Evolutionary conservation across 108 stramenopile genomes (phyloP), one percentile per base, ranked within the genome.

Genomic region (Nannochloropsis oceanica): DNA sequence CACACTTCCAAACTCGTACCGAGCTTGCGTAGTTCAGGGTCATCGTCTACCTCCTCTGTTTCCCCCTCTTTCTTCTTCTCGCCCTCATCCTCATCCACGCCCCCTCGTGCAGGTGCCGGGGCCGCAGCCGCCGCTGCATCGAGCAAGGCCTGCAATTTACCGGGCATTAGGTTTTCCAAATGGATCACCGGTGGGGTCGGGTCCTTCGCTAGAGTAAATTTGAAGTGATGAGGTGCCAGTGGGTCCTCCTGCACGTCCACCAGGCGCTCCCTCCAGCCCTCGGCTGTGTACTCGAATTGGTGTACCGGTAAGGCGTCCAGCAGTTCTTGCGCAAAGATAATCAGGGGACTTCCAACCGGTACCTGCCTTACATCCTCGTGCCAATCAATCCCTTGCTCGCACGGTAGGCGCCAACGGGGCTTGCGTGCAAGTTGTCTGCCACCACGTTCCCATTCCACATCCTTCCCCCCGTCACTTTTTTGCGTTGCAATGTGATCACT

Each of bases 221-320:
- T 26, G 22, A 82, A 42, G 20, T 44, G 42, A 8, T 82, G 42
- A 42, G 59, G 59, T n/a, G 59, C 12, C 42, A 42, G 22, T 22
- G 34, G 81, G 25, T 46, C 12, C 42, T 79, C 27, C 22, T 94
- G 93, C 80, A 96, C 90, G 89, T 97, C 96, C 12, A 99, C 93
- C 88, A 97, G 85, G 59, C 95, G 91, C 92, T 99, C 98, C 86
- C 96, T 91, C 98, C 98, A 99, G 22, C 96, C 95, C 13, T 95
- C 88, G 79, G 90, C 91, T 22, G 87, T 87, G 79, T 81, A 86
- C 91, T 95, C 92, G 88, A 99, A 97, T 79, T 92, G 92, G 88
- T 99, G 96, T 20, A 96, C 92, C 22, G 98, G 97, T 12, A 99
- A 90, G 20, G 97, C 97, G 89, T 99, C 97, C 46, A 98, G 79